Evolutionary conservation across 768 basidiomycete genomes (phyloP).

Genomic region (Russula emetica): DNA sequence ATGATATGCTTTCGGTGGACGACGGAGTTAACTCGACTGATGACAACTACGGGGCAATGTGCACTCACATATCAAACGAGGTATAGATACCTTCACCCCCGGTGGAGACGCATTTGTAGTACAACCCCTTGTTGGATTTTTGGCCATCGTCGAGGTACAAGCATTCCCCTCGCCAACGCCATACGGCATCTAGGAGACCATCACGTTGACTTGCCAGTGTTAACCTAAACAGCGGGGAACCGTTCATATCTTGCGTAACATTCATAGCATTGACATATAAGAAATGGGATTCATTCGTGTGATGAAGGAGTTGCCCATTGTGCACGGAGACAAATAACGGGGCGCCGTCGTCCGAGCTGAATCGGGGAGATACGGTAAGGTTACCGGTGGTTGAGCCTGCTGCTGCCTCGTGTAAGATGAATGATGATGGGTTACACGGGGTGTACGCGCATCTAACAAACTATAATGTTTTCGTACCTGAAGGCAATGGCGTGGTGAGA

Average conservation of each 20-base stretch:
- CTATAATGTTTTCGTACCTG: constrained; percentile 4
- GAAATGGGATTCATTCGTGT: constrained; percentile 53
- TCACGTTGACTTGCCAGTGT: constrained; percentile 38
- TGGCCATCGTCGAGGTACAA: constrained; percentile 43
- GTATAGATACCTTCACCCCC: constrained; percentile 3
- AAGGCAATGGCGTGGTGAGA: constrained; percentile 4
- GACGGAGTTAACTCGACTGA: neutral
- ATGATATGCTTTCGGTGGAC: constrained; percentile 27
- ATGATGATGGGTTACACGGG: neutral
- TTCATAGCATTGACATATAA: constrained; percentile 53
- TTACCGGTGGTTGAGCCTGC: constrained; percentile 47
- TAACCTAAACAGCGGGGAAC: constrained; percentile 30
- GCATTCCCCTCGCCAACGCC: constrained; percentile 56
- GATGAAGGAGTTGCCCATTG: constrained; percentile 48
- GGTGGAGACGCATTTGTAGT: constrained; percentile 24
- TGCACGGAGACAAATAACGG: constrained; percentile 51
- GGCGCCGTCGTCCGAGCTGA: constrained; percentile 30
- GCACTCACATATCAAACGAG: constrained; percentile 10
- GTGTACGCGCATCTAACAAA: too few relatives aligned
- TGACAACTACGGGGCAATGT: neutral
- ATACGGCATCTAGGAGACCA: constrained; percentile 43
- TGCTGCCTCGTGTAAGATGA: constrained; percentile 3
- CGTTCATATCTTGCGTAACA: constrained; percentile 25
- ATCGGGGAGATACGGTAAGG: constrained; percentile 40
- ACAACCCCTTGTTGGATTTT: constrained; percentile 43